Conservation (phyloP, 1,284 basidiomycete species). For the Ustilago hordei region DNA sequence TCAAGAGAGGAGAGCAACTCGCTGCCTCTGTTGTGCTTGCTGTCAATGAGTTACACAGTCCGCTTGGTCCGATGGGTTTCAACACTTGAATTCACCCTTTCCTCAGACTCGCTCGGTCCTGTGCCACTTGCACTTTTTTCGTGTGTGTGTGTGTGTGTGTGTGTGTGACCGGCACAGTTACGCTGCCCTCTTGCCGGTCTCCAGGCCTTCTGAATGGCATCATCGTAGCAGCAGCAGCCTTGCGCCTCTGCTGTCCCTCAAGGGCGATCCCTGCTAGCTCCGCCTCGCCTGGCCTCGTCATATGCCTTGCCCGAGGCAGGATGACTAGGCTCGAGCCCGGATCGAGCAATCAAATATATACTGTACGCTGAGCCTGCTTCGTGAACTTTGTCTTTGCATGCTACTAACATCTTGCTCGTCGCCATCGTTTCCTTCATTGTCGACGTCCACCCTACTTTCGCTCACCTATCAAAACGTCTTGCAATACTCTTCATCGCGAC, state of each 20-base stretch:
- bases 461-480: background rate
- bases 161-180: slow-evolving; percentile 18
- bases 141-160: background rate
- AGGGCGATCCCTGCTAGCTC: slow-evolving; percentile 20
- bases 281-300: slow-evolving; percentile 7
- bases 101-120: background rate
- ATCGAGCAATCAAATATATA: slow-evolving; percentile 15
- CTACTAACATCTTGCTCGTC: slow-evolving; percentile 3
- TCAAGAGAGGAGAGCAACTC: background rate
- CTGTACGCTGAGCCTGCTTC: slow-evolving; percentile 8
- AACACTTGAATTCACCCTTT: slow-evolving; percentile 12
- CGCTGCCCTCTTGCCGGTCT: slow-evolving; percentile 10
- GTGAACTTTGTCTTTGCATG: background rate
- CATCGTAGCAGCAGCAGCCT: background rate
- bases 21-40: background rate
- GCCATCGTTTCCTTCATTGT: slow-evolving; percentile 1
- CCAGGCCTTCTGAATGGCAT: background rate
- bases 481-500: background rate
- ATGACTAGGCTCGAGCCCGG: slow-evolving; percentile 7
- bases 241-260: background rate
- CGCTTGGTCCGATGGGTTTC: slow-evolving; percentile 45
- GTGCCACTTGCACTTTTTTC: slow-evolving; percentile 11
- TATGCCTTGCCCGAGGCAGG: background rate
- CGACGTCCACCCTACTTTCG: background rate
- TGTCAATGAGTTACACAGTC: slow-evolving; percentile 8